These are phyloP conservation scores for Wallacemonas sp. DNA, from an alignment of 208 protist species.

Conservation along the genomic window DNA sequence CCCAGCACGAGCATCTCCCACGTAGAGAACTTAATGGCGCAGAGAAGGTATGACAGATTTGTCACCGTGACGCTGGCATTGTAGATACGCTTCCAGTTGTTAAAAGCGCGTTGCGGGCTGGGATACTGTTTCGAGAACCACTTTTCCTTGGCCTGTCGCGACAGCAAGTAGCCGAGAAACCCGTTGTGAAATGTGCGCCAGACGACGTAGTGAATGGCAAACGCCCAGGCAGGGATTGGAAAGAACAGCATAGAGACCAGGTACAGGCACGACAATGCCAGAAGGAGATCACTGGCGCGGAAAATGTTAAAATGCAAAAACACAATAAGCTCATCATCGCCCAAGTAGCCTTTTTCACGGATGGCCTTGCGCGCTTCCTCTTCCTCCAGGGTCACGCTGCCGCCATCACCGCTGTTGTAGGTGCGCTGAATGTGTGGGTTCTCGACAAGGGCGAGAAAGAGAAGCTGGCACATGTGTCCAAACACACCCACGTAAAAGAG, in stretches of 20 bases:
- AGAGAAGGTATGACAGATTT: conserved; percentile 50
- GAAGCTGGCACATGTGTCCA: conserved; percentile 91
- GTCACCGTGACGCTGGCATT: conserved; percentile 75
- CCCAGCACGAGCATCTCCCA: conserved; percentile 48
- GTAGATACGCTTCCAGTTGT: conserved; percentile 92
- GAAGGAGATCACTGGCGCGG: conserved; percentile 76
- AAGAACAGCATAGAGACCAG: conserved; percentile 46
- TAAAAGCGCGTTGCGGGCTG: conserved; percentile 71
- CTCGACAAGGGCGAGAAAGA: conserved; percentile 93
- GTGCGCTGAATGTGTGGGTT: conserved; percentile 91
- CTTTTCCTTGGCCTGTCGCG: conserved; percentile 56
- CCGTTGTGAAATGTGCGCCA: conserved; percentile 85
- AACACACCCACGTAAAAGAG: conserved; percentile 93
- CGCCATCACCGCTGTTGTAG: conserved; percentile 61
- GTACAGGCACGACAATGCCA: conserved; percentile 70
- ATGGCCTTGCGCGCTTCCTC: conserved; percentile 7
- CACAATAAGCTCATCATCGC: conserved; percentile 64
- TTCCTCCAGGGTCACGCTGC: neutral
- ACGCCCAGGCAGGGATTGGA: conserved; percentile 47
- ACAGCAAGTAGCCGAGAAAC: conserved; percentile 79
- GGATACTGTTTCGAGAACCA: conserved; percentile 82
- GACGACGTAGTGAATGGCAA: conserved; percentile 61
- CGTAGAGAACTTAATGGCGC: conserved; percentile 43
- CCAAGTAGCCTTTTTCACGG: conserved; percentile 32
- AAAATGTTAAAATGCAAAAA: conserved; percentile 82